Percentiles rank a stretch among this genome's conserved stretches.
Evolutionary conservation across 345 rosid genomes (phyloP).

Genomic region (Pistacia vera): DNA sequence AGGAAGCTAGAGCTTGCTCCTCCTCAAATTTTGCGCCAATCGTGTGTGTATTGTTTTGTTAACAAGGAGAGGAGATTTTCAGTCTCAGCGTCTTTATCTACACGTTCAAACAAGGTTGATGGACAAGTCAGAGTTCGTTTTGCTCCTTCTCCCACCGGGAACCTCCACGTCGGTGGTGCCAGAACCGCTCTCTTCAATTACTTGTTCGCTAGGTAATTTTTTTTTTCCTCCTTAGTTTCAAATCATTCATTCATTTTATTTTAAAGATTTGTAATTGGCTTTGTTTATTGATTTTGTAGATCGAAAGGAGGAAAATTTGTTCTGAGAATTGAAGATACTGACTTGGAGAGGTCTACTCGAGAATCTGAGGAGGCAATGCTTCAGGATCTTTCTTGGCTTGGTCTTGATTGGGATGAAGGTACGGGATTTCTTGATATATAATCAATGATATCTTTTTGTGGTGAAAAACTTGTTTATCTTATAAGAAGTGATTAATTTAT

Average conservation of each 20-base stretch:
- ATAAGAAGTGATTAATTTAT: not conserved
- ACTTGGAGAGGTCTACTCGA: slow-evolving; percentile 87
- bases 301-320: slow-evolving; percentile 92
- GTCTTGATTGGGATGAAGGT: slow-evolving; percentile 98
- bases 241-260: not conserved
- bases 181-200: slow-evolving; percentile 97
- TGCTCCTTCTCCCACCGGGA: slow-evolving; percentile 98
- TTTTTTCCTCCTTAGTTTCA: not conserved
- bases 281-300: slow-evolving; percentile 36
- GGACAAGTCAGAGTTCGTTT: slow-evolving; percentile 66
- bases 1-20: slow-evolving; percentile 54
- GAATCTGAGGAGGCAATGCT: slow-evolving; percentile 95
- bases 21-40: slow-evolving; percentile 22
- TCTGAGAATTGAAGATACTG: slow-evolving; percentile 91
- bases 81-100: slow-evolving; percentile 32
- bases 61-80: slow-evolving; percentile 27
- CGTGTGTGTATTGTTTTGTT: slow-evolving; percentile 3
- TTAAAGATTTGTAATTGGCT: not conserved
- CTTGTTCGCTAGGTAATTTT: slow-evolving; percentile 74
- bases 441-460: not conserved
- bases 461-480: not conserved
- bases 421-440: not conserved
- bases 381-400: slow-evolving; percentile 87
- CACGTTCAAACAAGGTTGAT: not conserved
- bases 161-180: slow-evolving; percentile 97